A percentile compares a stretch with the other conserved stretches of the same genome.
Conservation (phyloP, 1,284 basidiomycete species). For the Sporisorium iseilematis-ciliati region DNA sequence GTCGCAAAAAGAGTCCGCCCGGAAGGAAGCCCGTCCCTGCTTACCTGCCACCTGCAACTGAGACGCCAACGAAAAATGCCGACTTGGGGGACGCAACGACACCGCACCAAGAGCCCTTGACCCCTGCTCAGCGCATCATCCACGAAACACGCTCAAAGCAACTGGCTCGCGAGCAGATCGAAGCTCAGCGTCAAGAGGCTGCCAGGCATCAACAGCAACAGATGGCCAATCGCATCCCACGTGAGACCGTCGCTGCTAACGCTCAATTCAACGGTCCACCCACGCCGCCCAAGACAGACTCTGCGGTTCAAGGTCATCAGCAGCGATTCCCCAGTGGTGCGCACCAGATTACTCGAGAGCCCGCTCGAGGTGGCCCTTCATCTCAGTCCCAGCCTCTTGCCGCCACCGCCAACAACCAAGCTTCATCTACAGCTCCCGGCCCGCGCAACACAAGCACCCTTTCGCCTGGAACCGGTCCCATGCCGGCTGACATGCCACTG, state of each 20-base stretch:
- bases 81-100: background rate
- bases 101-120: constrained; percentile 38
- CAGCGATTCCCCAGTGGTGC: constrained; percentile 40
- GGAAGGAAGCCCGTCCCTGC: constrained; percentile 56
- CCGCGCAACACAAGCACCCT: constrained; percentile 27
- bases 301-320: constrained; percentile 5
- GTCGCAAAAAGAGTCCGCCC: constrained; percentile 49
- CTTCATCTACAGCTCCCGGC: constrained; percentile 1
- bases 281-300: constrained; percentile 28
- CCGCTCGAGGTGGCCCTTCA: constrained; percentile 5
- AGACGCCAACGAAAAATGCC: constrained; percentile 16
- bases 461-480: constrained; percentile 52
- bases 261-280: constrained; percentile 18
- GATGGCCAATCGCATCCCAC: background rate
- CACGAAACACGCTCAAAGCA: constrained; percentile 59
- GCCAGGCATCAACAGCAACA: constrained; percentile 10
- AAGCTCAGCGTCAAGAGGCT: constrained; percentile 34
- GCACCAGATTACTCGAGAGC: constrained; percentile 37
- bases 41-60: constrained; percentile 10
- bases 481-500: constrained; percentile 55
- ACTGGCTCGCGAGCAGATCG: constrained; percentile 43
- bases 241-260: background rate
- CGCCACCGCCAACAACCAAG: background rate
- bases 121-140: constrained; percentile 63
- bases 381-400: background rate